Base-by-base conservation (phyloP, 306 rosid species). In the Purshia tridentata region DNA sequence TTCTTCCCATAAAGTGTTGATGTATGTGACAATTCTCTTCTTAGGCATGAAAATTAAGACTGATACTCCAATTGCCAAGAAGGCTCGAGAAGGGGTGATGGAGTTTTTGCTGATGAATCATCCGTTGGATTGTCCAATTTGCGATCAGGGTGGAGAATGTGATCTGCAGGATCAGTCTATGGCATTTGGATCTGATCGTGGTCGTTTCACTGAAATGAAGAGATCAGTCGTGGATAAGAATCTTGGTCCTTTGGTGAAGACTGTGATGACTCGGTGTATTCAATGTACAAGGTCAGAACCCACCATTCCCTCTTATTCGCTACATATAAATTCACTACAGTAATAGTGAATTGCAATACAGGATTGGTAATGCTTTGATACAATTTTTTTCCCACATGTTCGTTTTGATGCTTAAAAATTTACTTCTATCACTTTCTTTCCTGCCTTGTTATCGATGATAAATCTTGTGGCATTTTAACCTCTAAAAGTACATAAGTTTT, bases 111-210 rank as follows among this genome's bases (percentile, higher is more conserved):
- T 95, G 88, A 95, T 95, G 99, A 95, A 95, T 77, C 97, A 95
- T 81, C 99, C 99, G 19, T 80, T 95, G 80, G 99, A 95, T 82
- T 91, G 99, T 82, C 99, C 99, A 54, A 95, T 95, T 81, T 95
- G 99, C 84, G 99, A 95, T 82, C 99, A 95, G 75, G 99, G 99
- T 63, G 98, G 99, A 79, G 99, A 95, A 62, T 91, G 99, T 77
- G 99, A 91, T 72, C 96, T 95, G 57, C 99, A 95, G 91, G 99
- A 95, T 84, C 99, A 95, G 87, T 95, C 96, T 68, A 95, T 95
- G 99, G 99, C 99, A 55, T 95, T 95, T 79, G 99, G 99, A 16
- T 86, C 99, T 66, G 99, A 94, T 77, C 98, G 98, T 14, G 99
- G 99, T 41, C 90, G 99, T 65, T 95, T 95, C 84, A 95, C 98